Base-by-base conservation (phyloP, 2,329 filamentous ascomycete genomes). In the Fusarium hostae region DNA sequence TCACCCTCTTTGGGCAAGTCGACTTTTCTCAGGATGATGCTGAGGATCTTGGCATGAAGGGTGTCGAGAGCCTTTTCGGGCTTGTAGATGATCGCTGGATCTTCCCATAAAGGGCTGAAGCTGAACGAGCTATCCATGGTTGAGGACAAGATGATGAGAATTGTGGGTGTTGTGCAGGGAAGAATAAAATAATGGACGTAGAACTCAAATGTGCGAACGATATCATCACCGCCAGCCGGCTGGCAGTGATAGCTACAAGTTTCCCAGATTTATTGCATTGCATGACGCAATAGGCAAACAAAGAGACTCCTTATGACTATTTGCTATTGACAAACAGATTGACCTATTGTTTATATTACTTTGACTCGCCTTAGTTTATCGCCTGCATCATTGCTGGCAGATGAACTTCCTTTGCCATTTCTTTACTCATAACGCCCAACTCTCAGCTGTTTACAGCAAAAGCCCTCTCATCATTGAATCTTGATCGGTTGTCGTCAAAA, bases 101-200 rank as follows among this genome's bases (percentile, higher is more conserved):
- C 44, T 8, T 61, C 60, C 74, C 74, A 78, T 22, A 76, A 48
- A 34, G 76, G 74, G 16, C 56, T 58, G 60, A 78, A 74, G 32
- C 63, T 74, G 60, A 68, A 74, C 16, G 75, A 59, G 43, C 59
- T 76, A 32, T 76, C 74, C 76, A 77, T 77, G 26, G 20, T 47
- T 32, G 18, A 43, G 39, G n/a, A 5, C 11, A 11, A 9, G 30
- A 5, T 40, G 13, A 35, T 24, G 43, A 40, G 10, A n/a, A 28
- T 9, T n/a, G 24, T 16, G 12, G 34, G 26, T 28, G 41, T 43
- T 30, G 26, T 16, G 40, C 6, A 22, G 24, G 39, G 20, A 22
- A 63, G 45, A 24, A 58, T 20, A 44, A 41, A 40, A 43, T 6
- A 32, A 28, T 9, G 26, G 28, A 28, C 5, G 35, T 7, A 32